Conservation (phyloP, 2,329 filamentous ascomycete species). For the Peltaster fructicola region DNA sequence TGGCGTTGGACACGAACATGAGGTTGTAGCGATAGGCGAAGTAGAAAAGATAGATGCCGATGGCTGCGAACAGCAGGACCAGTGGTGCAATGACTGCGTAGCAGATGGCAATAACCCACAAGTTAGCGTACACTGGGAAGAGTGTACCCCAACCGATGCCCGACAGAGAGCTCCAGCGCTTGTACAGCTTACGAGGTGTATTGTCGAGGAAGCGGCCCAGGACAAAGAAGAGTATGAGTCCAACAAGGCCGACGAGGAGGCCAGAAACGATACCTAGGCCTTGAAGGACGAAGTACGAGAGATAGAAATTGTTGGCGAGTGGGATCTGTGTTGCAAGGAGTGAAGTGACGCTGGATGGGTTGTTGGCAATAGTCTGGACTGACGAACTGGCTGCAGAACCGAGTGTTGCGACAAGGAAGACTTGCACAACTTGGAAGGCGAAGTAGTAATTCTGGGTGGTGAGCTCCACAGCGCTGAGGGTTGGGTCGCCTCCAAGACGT, state of each 20-base stretch:
- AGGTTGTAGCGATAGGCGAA: constrained; percentile 81
- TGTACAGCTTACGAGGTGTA: constrained; percentile 67
- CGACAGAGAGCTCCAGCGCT: constrained; percentile 54
- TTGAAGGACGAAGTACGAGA: constrained; percentile 88
- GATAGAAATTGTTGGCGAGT: constrained; percentile 79
- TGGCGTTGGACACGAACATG: constrained; percentile 66
- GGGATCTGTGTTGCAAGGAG: constrained; percentile 37
- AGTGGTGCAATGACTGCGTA: constrained; percentile 79
- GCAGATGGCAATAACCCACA: constrained; percentile 52
- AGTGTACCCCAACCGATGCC: constrained; percentile 71
- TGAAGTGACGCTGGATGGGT: constrained; percentile 22
- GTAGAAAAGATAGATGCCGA: constrained; percentile 68
- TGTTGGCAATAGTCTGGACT: constrained; percentile 46
- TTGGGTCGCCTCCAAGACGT: constrained; percentile 63
- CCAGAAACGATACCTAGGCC: constrained; percentile 63
- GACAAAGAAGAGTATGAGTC: constrained; percentile 56
- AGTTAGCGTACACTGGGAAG: constrained; percentile 64
- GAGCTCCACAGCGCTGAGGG: constrained; percentile 62
- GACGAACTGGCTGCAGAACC: constrained; percentile 63
- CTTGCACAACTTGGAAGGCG: constrained; percentile 74
- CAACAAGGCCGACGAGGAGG: constrained; percentile 54
- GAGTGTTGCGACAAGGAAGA: constrained; percentile 75
- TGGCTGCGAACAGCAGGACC: constrained; percentile 62
- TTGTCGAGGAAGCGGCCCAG: constrained; percentile 57
- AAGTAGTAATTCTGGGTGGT: constrained; percentile 89